Evolutionary conservation across 1,139 yeast species (phyloP).

Genomic region (Lodderomyces theae): DNA sequence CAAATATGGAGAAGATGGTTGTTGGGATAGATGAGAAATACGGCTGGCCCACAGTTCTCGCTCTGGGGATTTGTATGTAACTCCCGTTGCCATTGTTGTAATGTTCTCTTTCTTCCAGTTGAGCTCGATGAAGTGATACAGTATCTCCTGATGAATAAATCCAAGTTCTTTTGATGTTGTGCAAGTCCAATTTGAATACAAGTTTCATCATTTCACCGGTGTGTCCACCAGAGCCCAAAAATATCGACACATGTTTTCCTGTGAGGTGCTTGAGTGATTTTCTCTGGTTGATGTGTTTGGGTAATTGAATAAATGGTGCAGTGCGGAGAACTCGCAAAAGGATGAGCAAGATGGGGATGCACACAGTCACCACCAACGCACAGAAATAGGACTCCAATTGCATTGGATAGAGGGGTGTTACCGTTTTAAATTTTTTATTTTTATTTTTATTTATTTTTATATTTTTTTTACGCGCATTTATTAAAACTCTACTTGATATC

Average conservation of each 20-base stretch:
- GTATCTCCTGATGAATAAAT: conserved; percentile 56
- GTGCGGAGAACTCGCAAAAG: conserved; percentile 17
- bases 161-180: conserved; percentile 38
- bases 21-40: conserved; percentile 50
- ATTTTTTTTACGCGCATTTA: neutral
- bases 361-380: conserved; percentile 1
- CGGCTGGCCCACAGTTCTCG: conserved; percentile 74
- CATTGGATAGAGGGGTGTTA: neutral
- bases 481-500: conserved; percentile 20
- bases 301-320: conserved; percentile 25
- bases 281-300: conserved; percentile 4
- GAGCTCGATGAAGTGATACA: conserved; percentile 53
- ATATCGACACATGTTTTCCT: conserved; percentile 44
- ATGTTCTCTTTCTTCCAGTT: conserved; percentile 23
- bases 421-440: neutral
- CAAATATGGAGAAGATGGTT: conserved; percentile 42
- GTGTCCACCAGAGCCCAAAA: conserved; percentile 87
- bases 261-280: conserved; percentile 5
- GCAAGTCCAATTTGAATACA: conserved; percentile 35
- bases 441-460: too few species aligned
- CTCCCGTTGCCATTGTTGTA: conserved; percentile 11
- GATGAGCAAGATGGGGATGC: conserved; percentile 3
- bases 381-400: conserved; percentile 7
- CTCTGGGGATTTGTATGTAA: conserved; percentile 56
- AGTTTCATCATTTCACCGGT: conserved; percentile 91